Base-by-base conservation (phyloP, 140 eudicot species). In the Anethum foeniculum region DNA sequence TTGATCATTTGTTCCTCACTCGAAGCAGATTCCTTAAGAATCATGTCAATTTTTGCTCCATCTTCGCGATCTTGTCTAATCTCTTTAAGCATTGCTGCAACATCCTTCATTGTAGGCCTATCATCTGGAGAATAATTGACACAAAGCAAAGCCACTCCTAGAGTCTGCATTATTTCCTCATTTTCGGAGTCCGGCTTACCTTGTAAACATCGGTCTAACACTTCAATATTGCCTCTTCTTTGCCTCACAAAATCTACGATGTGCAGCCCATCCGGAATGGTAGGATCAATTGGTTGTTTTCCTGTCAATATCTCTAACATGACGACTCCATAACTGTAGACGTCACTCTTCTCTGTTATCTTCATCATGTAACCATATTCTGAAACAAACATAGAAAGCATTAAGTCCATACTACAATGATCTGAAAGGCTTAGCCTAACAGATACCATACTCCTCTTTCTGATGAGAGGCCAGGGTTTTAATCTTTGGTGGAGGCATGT, bases 341-440 rank as follows among this genome's bases (percentile, higher is more conserved):
- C 97, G 30, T 92, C 97, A 19, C 91, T 90, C 87, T 92, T 92
- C 80, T 90, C 97, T 2, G 97, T 92, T 15, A 92, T 90, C 85
- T 92, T 92, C 97, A 88, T 87, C 83, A 81, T 85, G 85, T 88
- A 92, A 32, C 97, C 97, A 71, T 92, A 92, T 83, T 92, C 97
- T 92, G 79, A 51, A 56, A 36, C 46, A 28, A 34, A 14, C 49
- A 51, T 34, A 68, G 10, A 68, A 30, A 14, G 16, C 16, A 13
- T 68, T 0, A 32, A 68, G 44, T 68, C 74, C 23, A 6, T 68
- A 25, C 15, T 60, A 9, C 30, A 62, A 25, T 62, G 34, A 62
- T 25, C 32, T 62, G 36, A 5, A 10, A 23, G 28, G 65, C 65
- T 56, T 6, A 56, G 30, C 28, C 30, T 56, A 6, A 23, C 30